phyloP scores from a whole-genome alignment of 2,329 filamentous ascomycete genomes.

The Grosmannia huntii region DNA sequence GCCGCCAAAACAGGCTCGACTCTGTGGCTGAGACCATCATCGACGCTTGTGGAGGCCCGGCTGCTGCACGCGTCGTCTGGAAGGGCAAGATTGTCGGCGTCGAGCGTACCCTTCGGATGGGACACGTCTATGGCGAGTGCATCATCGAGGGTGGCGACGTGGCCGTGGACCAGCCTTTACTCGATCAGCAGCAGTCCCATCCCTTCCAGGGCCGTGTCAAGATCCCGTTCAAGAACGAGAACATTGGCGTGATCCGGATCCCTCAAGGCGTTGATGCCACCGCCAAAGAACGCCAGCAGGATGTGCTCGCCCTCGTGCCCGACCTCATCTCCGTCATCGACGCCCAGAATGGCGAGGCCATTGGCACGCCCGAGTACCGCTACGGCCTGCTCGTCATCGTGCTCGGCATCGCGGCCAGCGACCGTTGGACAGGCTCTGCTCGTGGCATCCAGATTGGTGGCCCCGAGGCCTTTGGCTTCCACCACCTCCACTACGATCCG shows the following conservation, averaged over 20 bases:
- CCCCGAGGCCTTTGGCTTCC: slow-evolving; percentile 33
- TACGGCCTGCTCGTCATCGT: slow-evolving; percentile 39
- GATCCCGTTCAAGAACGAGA: slow-evolving; percentile 64
- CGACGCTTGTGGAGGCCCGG: slow-evolving; percentile 40
- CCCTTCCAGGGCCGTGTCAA: slow-evolving; percentile 36
- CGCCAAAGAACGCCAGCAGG: slow-evolving; percentile 16
- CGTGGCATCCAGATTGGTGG: slow-evolving; percentile 37
- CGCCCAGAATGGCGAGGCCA: slow-evolving; percentile 30
- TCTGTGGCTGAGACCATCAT: slow-evolving; percentile 46
- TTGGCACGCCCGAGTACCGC: slow-evolving; percentile 40
- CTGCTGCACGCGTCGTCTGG: slow-evolving; percentile 44
- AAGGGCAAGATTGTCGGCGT: slow-evolving; percentile 52
- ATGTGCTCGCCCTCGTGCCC: slow-evolving; percentile 34
- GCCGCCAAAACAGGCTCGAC: slow-evolving; percentile 34
- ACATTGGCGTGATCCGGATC: slow-evolving; percentile 43
- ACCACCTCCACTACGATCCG: slow-evolving; percentile 33
- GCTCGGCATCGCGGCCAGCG: slow-evolving; percentile 38
- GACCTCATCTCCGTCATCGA: slow-evolving; percentile 36
- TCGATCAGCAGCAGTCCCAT: neutral
- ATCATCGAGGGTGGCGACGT: slow-evolving; percentile 37
- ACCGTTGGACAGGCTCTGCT: slow-evolving; percentile 34
- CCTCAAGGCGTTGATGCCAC: neutral
- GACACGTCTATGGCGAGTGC: slow-evolving; percentile 47
- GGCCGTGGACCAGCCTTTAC: neutral
- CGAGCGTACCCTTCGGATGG: slow-evolving; percentile 40